Percentiles rank a stretch among this genome's conserved stretches.
Conservation (phyloP, 176 grass and related monocot genomes). For the Musa beccarii region DNA sequence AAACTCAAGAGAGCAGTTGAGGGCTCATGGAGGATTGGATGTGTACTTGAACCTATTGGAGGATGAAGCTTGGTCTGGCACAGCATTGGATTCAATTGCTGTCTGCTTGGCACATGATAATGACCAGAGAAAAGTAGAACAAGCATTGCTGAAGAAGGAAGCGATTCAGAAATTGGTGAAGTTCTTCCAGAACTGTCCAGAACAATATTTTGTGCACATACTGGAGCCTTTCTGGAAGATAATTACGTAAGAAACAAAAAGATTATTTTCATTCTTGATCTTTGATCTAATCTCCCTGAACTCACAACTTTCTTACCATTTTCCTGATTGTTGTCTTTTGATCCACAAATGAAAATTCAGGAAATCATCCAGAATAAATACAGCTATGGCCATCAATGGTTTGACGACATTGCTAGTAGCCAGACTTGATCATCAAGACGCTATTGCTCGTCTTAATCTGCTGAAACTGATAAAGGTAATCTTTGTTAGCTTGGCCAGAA, state of each 20-base stretch:
- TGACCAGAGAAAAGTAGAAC: slow-evolving; percentile 83
- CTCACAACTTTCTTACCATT: neutral
- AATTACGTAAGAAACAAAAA: slow-evolving; percentile 69
- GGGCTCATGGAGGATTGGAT: slow-evolving; percentile 86
- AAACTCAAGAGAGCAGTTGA: slow-evolving; percentile 89
- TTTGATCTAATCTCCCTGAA: slow-evolving; percentile 7
- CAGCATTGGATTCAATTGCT: slow-evolving; percentile 83
- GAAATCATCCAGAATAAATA: slow-evolving; percentile 94
- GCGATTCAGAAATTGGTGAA: slow-evolving; percentile 81
- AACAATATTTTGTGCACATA: slow-evolving; percentile 89
- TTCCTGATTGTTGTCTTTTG: neutral
- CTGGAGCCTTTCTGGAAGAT: slow-evolving; percentile 97
- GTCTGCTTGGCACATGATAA: slow-evolving; percentile 97
- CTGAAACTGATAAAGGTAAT: slow-evolving; percentile 95
- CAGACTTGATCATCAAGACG: slow-evolving; percentile 86
- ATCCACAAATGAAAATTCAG: slow-evolving; percentile 33
- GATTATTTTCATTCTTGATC: slow-evolving; percentile 4
- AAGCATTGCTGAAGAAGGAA: slow-evolving; percentile 81
- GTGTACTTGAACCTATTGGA: slow-evolving; percentile 85
- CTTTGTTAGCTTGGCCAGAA: neutral
- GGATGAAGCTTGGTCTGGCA: slow-evolving; percentile 83
- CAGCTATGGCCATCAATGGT: slow-evolving; percentile 85
- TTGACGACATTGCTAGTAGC: slow-evolving; percentile 87
- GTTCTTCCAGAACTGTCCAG: slow-evolving; percentile 85
- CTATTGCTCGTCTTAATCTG: slow-evolving; percentile 90